phyloP scores from a whole-genome alignment of 805 yeast species.

The Cyberlindnera suaveolens region DNA sequence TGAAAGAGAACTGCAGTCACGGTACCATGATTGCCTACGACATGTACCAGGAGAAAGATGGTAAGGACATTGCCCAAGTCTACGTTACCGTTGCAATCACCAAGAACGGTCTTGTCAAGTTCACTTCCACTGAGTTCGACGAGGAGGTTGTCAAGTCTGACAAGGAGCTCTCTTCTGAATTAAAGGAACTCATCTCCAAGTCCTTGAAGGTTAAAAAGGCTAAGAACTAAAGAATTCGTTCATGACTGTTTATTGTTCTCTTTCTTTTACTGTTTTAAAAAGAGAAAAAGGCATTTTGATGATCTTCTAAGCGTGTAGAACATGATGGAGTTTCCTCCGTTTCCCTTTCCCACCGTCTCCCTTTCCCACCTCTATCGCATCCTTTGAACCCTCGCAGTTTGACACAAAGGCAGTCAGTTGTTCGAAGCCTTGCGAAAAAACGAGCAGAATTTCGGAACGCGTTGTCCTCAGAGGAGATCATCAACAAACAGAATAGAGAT shows the following conservation, averaged over 20 bases:
- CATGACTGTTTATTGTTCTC: not conserved
- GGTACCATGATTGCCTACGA: constrained; percentile 63
- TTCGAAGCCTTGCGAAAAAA: no score
- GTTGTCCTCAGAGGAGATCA: no score
- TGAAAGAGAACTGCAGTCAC: constrained; percentile 66
- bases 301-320: not conserved
- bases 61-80: constrained; percentile 61
- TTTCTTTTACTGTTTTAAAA: not conserved
- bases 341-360: no score
- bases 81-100: constrained; percentile 74
- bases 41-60: constrained; percentile 59
- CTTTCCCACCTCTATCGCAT: no score
- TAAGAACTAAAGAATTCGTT: constrained; percentile 13
- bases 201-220: constrained; percentile 48
- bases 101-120: constrained; percentile 62
- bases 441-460: no score
- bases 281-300: not conserved
- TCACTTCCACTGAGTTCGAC: constrained; percentile 51
- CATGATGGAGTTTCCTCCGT: not conserved
- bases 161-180: constrained; percentile 46
- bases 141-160: constrained; percentile 45
- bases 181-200: constrained; percentile 36
- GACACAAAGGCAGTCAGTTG: no score
- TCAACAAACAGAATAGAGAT: no score
- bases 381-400: no score